Base-by-base conservation (phyloP, 495 filamentous ascomycete genomes). In the Podospora appendiculata region DNA sequence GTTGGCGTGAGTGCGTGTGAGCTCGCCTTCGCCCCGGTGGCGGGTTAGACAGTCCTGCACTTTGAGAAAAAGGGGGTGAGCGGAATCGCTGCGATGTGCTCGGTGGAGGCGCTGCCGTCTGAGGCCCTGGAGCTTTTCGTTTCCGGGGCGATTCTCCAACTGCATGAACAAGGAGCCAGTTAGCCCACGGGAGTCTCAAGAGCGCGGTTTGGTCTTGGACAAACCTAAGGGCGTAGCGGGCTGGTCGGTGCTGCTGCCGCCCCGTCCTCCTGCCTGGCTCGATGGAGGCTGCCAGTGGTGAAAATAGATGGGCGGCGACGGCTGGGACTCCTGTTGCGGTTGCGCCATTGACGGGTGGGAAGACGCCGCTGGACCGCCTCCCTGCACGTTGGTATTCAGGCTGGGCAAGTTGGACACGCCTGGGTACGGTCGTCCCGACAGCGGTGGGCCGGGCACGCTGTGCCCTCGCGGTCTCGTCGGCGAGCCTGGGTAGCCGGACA, bases 261-360 rank as follows among this genome's bases (percentile, higher is more conserved):
- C 49, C 55, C 63, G 63, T 55, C 71, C 66, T 50, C 74, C 76
- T 57, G 72, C 66, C 65, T 84, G 81, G 7, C 79, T 76, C 12
- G 71, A 74, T 25, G 90, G 90, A 6, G 91, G 91, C 49, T 89
- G 83, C 88, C 88, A 95, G 60, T 95, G 89, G 62, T 95, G 90
- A 55, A 95, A 95, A 62, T 89, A 94, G 46, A 95, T 85, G 12
- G 83, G 82, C 7, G 88, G 74, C n/a, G 70, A 66, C 33, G 70
- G 64, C 41, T 79, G 77, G 35, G 77, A 56, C 50, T 79, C 79
- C 48, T 62, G 61, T 18, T 54, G 56, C 34, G 64, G 51, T 38
- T 66, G 59, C 16, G 53, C 55, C 19, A 59, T 58, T 58, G 50
- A 58, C 46, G 62, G 59, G 32, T 73, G 70, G 32, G 63, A 58